Evolutionary conservation across 2,329 filamentous ascomycete species (phyloP).

Genomic region (Exophiala xenobiotica): DNA sequence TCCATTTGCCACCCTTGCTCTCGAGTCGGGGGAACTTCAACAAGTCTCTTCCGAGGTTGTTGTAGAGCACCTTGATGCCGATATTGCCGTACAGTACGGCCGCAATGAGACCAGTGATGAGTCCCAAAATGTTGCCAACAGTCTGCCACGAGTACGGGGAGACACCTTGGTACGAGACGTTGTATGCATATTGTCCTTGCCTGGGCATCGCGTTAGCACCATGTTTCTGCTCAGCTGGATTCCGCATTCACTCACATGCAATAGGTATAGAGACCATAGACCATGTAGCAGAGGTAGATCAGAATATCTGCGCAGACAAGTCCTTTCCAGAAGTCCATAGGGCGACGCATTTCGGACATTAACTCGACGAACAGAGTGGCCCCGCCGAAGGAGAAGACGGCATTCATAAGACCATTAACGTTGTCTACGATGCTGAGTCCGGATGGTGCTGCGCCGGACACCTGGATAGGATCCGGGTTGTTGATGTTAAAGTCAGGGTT

Average conservation of each 20-base stretch:
- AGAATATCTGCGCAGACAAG: conserved; percentile 48
- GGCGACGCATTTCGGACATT: conserved; percentile 54
- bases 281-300: conserved; percentile 50
- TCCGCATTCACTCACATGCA: conserved; percentile 32
- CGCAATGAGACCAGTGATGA: conserved; percentile 41
- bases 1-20: conserved; percentile 20
- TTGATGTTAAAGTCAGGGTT: conserved; percentile 42
- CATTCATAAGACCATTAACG: conserved; percentile 54
- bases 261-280: conserved; percentile 51
- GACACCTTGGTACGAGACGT: conserved; percentile 44
- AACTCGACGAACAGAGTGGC: conserved; percentile 59
- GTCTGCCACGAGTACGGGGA: conserved; percentile 42
- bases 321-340: conserved; percentile 51
- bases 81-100: conserved; percentile 45
- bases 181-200: conserved; percentile 49
- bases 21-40: conserved; percentile 21
- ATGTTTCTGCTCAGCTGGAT: too few relatives aligned
- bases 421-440: conserved; percentile 46
- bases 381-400: conserved; percentile 60
- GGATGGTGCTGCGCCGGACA: conserved; percentile 14
- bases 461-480: conserved; percentile 41
- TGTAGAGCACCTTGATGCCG: conserved; percentile 37
- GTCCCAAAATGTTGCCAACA: conserved; percentile 42
- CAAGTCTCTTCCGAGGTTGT: conserved; percentile 22
- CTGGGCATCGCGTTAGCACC: too few relatives aligned